Evolutionary conservation across 352 stramenopile genomes (phyloP).

Genomic region (Albugo candida): DNA sequence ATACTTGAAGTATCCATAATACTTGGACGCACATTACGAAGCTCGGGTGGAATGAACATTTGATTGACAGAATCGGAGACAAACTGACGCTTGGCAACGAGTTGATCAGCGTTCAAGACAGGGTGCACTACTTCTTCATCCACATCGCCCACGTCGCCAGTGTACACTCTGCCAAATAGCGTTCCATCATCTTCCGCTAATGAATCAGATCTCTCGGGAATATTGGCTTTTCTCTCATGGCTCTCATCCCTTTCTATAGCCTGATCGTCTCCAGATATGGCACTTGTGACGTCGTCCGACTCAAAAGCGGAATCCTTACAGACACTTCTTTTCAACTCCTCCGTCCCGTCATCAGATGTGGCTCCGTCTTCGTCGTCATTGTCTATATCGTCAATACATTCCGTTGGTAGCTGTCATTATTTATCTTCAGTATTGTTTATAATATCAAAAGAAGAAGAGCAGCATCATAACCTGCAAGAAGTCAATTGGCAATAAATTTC

Average conservation of each 20-base stretch:
- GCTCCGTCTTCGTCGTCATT: constrained; percentile 20
- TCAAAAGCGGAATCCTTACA: background rate
- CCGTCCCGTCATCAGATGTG: too few species aligned
- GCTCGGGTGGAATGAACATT: constrained; percentile 50
- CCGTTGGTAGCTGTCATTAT: background rate
- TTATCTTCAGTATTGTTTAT: too few species aligned
- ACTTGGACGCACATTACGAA: constrained; percentile 28
- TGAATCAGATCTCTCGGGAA: constrained; percentile 29
- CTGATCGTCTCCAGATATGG: background rate
- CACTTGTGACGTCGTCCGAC: background rate
- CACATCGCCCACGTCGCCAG: constrained; percentile 11
- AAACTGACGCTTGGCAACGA: constrained; percentile 48
- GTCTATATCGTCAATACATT: constrained; percentile 3
- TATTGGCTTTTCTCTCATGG: too few species aligned
- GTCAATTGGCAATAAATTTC: constrained; percentile 47
- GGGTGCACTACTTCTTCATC: constrained; percentile 4
- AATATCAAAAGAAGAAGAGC: background rate
- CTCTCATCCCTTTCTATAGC: too few species aligned
- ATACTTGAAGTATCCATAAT: constrained; percentile 57
- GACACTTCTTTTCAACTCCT: too few species aligned
- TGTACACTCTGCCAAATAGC: constrained; percentile 66
- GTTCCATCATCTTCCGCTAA: constrained; percentile 66
- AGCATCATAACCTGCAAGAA: constrained; percentile 35
- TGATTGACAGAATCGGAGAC: constrained; percentile 68
- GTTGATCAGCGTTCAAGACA: constrained; percentile 28